A percentile compares a stretch with the other conserved stretches of the same genome.
phyloP scores from a whole-genome alignment of 1,284 basidiomycete genomes.

The Tilletia walkeri region DNA sequence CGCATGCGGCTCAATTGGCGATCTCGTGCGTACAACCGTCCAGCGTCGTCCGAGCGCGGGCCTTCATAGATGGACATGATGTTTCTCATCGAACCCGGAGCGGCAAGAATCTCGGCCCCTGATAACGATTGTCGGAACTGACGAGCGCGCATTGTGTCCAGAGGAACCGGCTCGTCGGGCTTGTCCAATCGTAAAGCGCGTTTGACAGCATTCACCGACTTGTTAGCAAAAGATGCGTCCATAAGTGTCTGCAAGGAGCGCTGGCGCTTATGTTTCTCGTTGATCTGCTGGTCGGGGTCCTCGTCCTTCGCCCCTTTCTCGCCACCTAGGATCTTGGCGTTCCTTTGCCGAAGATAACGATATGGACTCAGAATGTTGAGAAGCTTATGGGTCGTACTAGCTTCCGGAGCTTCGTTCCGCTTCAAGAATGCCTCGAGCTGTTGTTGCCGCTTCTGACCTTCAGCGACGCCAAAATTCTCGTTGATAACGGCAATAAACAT shows the following conservation, averaged over 20 bases:
- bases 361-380: slow-evolving; percentile 81
- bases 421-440: slow-evolving; percentile 68
- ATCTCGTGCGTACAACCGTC: slow-evolving; percentile 62
- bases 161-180: slow-evolving; percentile 65
- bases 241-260: slow-evolving; percentile 64
- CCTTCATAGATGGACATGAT: slow-evolving; percentile 16
- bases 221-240: slow-evolving; percentile 57
- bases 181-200: slow-evolving; percentile 60
- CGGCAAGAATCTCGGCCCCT: slow-evolving; percentile 30
- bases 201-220: slow-evolving; percentile 17
- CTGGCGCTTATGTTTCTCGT: slow-evolving; percentile 10
- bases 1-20: slow-evolving; percentile 63
- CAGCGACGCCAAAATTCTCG: slow-evolving; percentile 91
- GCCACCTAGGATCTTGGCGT: slow-evolving; percentile 57
- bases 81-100: slow-evolving; percentile 1
- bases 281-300: slow-evolving; percentile 5
- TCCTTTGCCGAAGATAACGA: slow-evolving; percentile 65
- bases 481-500: slow-evolving; percentile 99
- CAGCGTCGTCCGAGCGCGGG: slow-evolving; percentile 37
- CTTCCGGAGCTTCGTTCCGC: slow-evolving; percentile 52
- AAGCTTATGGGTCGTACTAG: slow-evolving; percentile 54
- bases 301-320: slow-evolving; percentile 22
- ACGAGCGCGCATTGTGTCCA: slow-evolving; percentile 57
- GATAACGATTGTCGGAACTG: slow-evolving; percentile 39
- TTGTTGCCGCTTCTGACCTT: slow-evolving; percentile 80